phyloP scores from a whole-genome alignment of 2,329 filamentous ascomycete genomes.

The Sporothrix brunneoviolacea region DNA sequence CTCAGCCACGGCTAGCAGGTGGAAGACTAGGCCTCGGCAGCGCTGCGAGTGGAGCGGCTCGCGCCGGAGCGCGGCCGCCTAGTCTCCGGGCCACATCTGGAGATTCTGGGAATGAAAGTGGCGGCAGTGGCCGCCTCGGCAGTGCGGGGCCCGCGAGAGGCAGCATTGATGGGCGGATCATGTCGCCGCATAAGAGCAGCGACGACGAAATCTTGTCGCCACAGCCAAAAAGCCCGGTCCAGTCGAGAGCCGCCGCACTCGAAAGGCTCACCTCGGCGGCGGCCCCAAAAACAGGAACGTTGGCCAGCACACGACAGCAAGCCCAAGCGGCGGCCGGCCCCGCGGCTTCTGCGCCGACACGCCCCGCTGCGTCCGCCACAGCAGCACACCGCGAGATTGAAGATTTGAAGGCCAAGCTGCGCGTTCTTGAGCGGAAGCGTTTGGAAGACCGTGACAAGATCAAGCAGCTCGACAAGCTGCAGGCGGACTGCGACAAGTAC shows the following conservation, averaged over 20 bases:
- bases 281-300: constrained; percentile 13
- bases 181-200: constrained; percentile 41
- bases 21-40: constrained; percentile 21
- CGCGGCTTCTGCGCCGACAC: constrained; percentile 24
- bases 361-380: constrained; percentile 27
- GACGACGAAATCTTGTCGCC: constrained; percentile 45
- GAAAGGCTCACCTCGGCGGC: constrained; percentile 42
- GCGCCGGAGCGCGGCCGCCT: constrained; percentile 31
- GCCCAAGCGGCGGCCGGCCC: constrained; percentile 12
- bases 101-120: constrained; percentile 37
- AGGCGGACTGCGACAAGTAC: constrained; percentile 70
- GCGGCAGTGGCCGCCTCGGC: constrained; percentile 16
- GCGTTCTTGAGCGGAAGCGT: constrained; percentile 80
- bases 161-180: constrained; percentile 21
- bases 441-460: constrained; percentile 79
- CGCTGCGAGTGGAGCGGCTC: constrained; percentile 18
- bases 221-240: constrained; percentile 44
- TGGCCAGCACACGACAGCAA: constrained; percentile 2
- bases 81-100: constrained; percentile 39
- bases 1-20: neutral
- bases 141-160: constrained; percentile 31
- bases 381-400: constrained; percentile 65
- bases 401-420: constrained; percentile 80
- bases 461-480: constrained; percentile 68
- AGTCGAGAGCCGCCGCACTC: constrained; percentile 43